phyloP scores from a whole-genome alignment of 2,329 filamentous ascomycete species.

The Trichoderma sp. region DNA sequence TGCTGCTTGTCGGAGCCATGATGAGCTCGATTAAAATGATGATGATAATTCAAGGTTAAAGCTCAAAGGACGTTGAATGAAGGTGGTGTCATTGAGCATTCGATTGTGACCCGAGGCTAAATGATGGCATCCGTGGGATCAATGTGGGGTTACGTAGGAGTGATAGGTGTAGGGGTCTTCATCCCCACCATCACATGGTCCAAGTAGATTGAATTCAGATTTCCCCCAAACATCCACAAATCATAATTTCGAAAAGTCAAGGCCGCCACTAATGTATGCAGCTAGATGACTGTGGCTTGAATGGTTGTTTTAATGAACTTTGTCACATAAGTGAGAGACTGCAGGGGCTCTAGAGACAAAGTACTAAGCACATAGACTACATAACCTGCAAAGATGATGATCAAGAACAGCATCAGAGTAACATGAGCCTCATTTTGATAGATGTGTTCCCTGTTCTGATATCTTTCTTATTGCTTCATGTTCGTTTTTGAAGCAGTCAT shows the following conservation, averaged over 20 bases:
- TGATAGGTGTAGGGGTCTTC: not conserved
- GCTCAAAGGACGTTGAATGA: not conserved
- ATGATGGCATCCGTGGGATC: not conserved
- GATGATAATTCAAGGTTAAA: not conserved
- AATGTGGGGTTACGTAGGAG: not conserved
- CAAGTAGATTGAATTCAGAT: not conserved
- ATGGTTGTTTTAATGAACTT: not conserved
- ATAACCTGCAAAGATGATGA: not conserved
- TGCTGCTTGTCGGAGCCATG: constrained; percentile 10
- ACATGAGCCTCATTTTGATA: not conserved
- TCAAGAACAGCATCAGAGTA: not conserved
- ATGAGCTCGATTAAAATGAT: not conserved
- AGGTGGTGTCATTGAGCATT: not conserved
- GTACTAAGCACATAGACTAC: not conserved
- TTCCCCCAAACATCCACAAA: not conserved
- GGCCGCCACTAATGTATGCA: not conserved
- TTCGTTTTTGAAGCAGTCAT: not conserved
- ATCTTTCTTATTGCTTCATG: not conserved
- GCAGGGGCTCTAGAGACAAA: not conserved
- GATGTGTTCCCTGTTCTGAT: not conserved
- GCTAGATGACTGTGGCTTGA: not conserved
- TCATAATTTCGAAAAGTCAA: not conserved
- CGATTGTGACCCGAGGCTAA: not conserved
- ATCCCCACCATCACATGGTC: not conserved
- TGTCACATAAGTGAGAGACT: not conserved